A percentile compares a stretch with the other conserved stretches of the same genome.
Evolutionary conservation across 208 protist genomes (phyloP).

Genomic region (Leptomonas pyrrhocoris): DNA sequence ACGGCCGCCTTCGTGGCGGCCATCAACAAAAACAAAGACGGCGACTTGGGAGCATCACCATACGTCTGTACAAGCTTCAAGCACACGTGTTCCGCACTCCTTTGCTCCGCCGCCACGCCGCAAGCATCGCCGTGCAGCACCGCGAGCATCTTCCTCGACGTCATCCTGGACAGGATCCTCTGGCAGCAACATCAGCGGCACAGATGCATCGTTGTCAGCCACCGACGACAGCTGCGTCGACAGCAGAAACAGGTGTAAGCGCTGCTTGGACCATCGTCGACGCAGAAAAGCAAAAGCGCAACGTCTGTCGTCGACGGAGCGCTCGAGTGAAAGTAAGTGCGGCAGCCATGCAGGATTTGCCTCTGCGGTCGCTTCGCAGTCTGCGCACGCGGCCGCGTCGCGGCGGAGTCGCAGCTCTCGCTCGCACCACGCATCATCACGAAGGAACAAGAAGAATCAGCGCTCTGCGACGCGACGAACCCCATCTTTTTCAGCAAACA

Average conservation of each 20-base stretch:
- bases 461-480: background rate
- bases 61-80: background rate
- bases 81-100: background rate
- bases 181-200: conserved; percentile 1
- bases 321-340: background rate
- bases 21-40: background rate
- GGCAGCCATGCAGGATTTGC: background rate
- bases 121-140: background rate
- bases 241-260: background rate
- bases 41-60: background rate
- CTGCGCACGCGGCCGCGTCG: background rate
- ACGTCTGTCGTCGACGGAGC: background rate
- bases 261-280: background rate
- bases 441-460: background rate
- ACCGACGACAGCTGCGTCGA: background rate
- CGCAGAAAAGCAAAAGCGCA: background rate
- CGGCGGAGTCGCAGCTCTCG: conserved; percentile 1
- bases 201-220: background rate
- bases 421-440: background rate
- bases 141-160: background rate
- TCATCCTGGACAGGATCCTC: background rate
- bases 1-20: conserved; percentile 26
- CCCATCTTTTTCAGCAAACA: background rate
- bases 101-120: conserved; percentile 15
- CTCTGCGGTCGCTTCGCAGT: background rate